Evolutionary conservation across 768 basidiomycete genomes (phyloP), one percentile per base, ranked within the genome.

Genomic region (Lactifluus subvellereus): DNA sequence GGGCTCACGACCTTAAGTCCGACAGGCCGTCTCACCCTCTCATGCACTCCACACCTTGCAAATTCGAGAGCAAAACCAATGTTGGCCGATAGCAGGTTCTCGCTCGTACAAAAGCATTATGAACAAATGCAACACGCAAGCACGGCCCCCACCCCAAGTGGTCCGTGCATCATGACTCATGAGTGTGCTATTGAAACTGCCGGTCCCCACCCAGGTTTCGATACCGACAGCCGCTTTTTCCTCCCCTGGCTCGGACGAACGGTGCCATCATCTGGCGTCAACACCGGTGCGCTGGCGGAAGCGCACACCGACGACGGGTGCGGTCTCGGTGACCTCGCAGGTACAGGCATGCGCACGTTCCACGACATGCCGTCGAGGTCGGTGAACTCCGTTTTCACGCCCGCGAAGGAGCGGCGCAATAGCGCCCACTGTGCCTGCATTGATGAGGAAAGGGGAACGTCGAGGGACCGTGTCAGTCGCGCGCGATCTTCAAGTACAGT

Each of bases 291-390:
- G 37, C 50, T 48, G 1, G 45, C 30, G 10, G 52, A 58, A 33
- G n/a, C 11, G 3, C 45, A 58, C 9, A 59, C 13, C 16, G 35
- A 43, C 14, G 52, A 22, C 11, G 18, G 45, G n/a, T 42, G 13
- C 20, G n/a, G 11, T 42, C 27, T n/a, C 2, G 10, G 14, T 13
- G 18, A 6, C 37, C 54, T 38, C 14, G 11, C 22, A 1, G 32
- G 7, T 37, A 51, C 57, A 27, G 22, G 49, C 3, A 40, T n/a
- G 32, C 14, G 20, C 43, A n/a, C 74, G 18, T 77, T 71, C 84
- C 83, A 83, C 42, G 78, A 76, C 40, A 83, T 72, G 0, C 84
- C 84, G 59, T 86, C 84, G 16, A 86, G 77, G 70, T 86, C 84
- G 59, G 77, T 76, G 68, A 85, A 86, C 65, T 86, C 84, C 8